Conservation (phyloP, 2,329 filamentous ascomycete genomes). For the Aspergillus sp. region DNA sequence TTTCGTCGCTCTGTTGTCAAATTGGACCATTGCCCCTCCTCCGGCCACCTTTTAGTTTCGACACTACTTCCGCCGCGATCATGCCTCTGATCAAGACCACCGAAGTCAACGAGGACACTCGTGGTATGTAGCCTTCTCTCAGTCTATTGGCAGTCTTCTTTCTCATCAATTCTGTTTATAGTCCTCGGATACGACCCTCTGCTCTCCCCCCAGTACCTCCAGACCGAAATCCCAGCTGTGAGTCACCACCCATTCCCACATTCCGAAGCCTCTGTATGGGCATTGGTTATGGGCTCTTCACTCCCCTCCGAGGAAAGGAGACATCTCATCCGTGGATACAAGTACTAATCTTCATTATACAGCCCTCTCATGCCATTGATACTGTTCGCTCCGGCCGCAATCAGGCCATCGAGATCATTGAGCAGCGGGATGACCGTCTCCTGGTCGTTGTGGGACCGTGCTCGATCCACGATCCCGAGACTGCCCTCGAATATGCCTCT, state of each 20-base stretch:
- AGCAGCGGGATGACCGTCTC: conserved; percentile 74
- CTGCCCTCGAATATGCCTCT: conserved; percentile 83
- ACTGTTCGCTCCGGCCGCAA: conserved; percentile 45
- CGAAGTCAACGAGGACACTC: conserved; percentile 46
- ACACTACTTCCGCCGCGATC: conserved; percentile 9
- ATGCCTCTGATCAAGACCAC: conserved; percentile 44
- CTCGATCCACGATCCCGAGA: conserved; percentile 91
- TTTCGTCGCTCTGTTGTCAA: neutral
- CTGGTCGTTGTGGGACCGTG: conserved; percentile 94
- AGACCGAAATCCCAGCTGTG: conserved; percentile 74
- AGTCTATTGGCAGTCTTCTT: neutral
- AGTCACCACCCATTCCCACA: conserved; percentile 54
- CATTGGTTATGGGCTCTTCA: no score
- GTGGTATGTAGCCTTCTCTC: conserved; percentile 33
- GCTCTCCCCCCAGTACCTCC: conserved; percentile 82
- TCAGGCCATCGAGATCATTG: conserved; percentile 71
- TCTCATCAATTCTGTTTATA: conserved; percentile 37
- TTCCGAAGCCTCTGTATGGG: conserved; percentile 17
- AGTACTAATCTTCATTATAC: no score
- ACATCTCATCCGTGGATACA: neutral
- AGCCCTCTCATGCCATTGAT: conserved; percentile 41
- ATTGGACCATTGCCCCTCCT: neutral
- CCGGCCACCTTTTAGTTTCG: neutral
- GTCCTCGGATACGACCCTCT: conserved; percentile 93
- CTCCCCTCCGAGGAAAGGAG: no score